These are phyloP conservation scores for Candida insectorum DNA, from an alignment of 805 yeast genomes.

Conservation along the genomic window DNA sequence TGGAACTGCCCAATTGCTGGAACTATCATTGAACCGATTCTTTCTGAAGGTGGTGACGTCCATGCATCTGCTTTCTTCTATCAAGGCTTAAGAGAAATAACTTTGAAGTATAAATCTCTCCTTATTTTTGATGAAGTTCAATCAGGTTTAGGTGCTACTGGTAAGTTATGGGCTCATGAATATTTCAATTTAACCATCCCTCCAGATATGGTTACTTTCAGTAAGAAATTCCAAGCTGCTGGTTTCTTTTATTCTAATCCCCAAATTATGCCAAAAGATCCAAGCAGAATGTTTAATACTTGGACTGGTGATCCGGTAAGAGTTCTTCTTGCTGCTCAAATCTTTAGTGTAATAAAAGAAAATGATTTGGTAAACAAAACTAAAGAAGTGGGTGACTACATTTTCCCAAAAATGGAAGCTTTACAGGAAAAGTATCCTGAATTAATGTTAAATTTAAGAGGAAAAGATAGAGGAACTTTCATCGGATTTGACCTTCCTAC, in stretches of 20 bases:
- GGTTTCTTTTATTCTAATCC: slow-evolving; percentile 48
- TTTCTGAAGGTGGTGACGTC: slow-evolving; percentile 88
- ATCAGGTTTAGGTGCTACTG: slow-evolving; percentile 74
- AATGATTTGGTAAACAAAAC: slow-evolving; percentile 56
- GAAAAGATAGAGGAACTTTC: slow-evolving; percentile 57
- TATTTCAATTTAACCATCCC: slow-evolving; percentile 70
- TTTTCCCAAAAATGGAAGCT: slow-evolving; percentile 50
- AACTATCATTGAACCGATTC: slow-evolving; percentile 82
- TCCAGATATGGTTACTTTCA: slow-evolving; percentile 64
- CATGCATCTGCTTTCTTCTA: slow-evolving; percentile 73
- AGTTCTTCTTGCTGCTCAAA: slow-evolving; percentile 68
- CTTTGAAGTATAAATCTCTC: slow-evolving; percentile 63
- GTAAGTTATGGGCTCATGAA: slow-evolving; percentile 60
- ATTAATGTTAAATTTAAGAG: slow-evolving; percentile 54
- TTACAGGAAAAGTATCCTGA: slow-evolving; percentile 56
- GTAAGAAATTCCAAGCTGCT: slow-evolving; percentile 61
- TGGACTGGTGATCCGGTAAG: slow-evolving; percentile 91
- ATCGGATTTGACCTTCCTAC: slow-evolving; percentile 58
- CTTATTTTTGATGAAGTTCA: slow-evolving; percentile 83
- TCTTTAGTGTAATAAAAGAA: slow-evolving; percentile 58
- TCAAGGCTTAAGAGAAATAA: slow-evolving; percentile 76
- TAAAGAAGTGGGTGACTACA: slow-evolving; percentile 59
- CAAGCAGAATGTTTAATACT: slow-evolving; percentile 86
- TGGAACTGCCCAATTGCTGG: slow-evolving; percentile 74
- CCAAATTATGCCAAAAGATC: slow-evolving; percentile 65